Base-by-base conservation (phyloP, 2,329 filamentous ascomycete genomes). In the Ascomycota sp. region DNA sequence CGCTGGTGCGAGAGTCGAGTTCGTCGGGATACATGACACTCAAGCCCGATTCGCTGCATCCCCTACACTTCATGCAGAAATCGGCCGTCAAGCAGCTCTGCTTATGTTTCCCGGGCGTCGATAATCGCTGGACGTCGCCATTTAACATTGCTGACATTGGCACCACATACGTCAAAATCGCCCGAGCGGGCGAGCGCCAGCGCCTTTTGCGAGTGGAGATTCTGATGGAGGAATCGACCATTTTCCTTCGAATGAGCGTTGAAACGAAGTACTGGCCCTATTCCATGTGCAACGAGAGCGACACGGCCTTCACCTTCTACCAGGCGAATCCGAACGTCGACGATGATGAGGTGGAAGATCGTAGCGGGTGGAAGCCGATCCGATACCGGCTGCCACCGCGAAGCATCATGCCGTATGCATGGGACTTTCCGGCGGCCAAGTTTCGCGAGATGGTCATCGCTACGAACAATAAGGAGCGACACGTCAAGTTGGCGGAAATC, bases 381-480 rank as follows among this genome's bases (percentile, higher is more conserved):
- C 68, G 82, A 35, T 98, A 98, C 55, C 76, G 86, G 26, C 62
- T 98, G 25, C 91, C 91, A 2, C 75, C 86, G 9, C 68, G 89
- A 38, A 95, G 86, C 53, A 93, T 98, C 53, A 98, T 98, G 89
- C 89, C 91, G 1, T 98, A 98, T 47, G 86, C 89, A 2, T 98
- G 89, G 89, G 91, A 98, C 50, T 98, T 92, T 55, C 91, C 89
- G 1, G 86, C 89, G 1, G 84, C 83, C n/a, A 93, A 92, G 57
- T 77, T 81, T 56, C 92, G 89, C 47, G 89, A 93, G 50, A 69
- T 98, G 29, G 72, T 95, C 33, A 72, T 98, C 48, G 43, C 52
- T 25, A 41, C 50, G 1, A 49, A 49, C 16, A 46, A 47, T 34
- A 57, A 51, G 38, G 83, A 93, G 49, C 68, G 89, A 25, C 82